phyloP scores from a whole-genome alignment of 1,139 yeast genomes.

The Candida dubliniensis region DNA sequence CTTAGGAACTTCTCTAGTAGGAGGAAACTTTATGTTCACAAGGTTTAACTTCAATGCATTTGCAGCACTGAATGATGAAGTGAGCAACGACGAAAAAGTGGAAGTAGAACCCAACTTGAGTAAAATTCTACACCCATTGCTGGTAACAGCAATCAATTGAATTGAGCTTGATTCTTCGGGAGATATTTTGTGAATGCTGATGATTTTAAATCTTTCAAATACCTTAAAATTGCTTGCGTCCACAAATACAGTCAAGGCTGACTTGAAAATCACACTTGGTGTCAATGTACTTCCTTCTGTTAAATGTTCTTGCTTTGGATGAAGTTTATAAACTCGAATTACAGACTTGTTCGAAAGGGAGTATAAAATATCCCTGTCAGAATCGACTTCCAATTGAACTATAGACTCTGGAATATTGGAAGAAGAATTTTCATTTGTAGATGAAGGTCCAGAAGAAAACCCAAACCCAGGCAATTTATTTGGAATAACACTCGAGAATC shows the following conservation, averaged over 20 bases:
- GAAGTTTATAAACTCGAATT: slow-evolving; percentile 74
- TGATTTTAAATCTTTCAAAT: slow-evolving; percentile 53
- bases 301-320: slow-evolving; percentile 36
- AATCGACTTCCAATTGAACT: slow-evolving; percentile 68
- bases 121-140: slow-evolving; percentile 79
- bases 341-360: slow-evolving; percentile 80
- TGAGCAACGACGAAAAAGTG: slow-evolving; percentile 30
- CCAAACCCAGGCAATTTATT: slow-evolving; percentile 48
- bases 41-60: slow-evolving; percentile 39
- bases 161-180: slow-evolving; percentile 66
- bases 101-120: slow-evolving; percentile 48
- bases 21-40: slow-evolving; percentile 70
- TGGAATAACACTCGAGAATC: slow-evolving; percentile 61
- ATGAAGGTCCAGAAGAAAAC: slow-evolving; percentile 12
- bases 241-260: slow-evolving; percentile 56
- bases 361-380: slow-evolving; percentile 73
- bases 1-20: slow-evolving; percentile 61
- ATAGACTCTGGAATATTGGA: slow-evolving; percentile 53
- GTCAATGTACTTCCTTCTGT: slow-evolving; percentile 41
- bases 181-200: slow-evolving; percentile 62
- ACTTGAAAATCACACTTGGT: slow-evolving; percentile 53
- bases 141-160: slow-evolving; percentile 81
- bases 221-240: slow-evolving; percentile 44
- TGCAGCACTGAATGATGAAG: slow-evolving; percentile 24
- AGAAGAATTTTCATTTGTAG: slow-evolving; percentile 5